These are phyloP conservation scores for Pezicula carpinea DNA, from an alignment of 2,329 filamentous ascomycete genomes.

Conservation along the genomic window DNA sequence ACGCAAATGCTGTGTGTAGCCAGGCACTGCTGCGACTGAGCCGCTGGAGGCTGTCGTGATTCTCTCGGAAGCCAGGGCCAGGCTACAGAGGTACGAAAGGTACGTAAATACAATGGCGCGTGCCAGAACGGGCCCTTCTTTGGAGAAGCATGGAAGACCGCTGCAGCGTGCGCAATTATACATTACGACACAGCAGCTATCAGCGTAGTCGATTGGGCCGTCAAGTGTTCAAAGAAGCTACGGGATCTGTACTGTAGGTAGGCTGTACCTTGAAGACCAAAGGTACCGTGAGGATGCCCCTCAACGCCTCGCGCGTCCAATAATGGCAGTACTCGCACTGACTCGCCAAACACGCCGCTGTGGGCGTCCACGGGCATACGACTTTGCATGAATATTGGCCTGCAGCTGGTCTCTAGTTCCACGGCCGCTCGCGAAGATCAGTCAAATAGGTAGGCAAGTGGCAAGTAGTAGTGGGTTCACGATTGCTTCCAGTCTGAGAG, in stretches of 20 bases:
- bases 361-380: constrained; percentile 9
- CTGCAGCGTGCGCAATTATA: too few relatives aligned
- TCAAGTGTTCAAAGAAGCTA: neutral
- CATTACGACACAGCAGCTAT: too few relatives aligned
- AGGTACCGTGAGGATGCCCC: constrained; percentile 4
- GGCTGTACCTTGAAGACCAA: too few relatives aligned
- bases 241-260: neutral
- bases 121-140: too few relatives aligned
- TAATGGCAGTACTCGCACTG: constrained; percentile 7
- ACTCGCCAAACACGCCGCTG: constrained; percentile 7
- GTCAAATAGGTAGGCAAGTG: constrained; percentile 4
- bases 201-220: neutral
- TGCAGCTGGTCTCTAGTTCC: constrained; percentile 16
- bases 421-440: constrained; percentile 9
- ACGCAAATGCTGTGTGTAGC: neutral
- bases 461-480: neutral
- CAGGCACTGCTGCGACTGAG: neutral
- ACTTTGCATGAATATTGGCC: constrained; percentile 22
- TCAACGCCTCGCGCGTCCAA: constrained; percentile 8
- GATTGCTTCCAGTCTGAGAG: neutral
- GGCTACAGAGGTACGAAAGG: too few relatives aligned
- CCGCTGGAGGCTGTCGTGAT: neutral
- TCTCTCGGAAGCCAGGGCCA: neutral
- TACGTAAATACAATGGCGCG: too few relatives aligned
- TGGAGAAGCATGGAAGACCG: too few relatives aligned